phyloP scores from a whole-genome alignment of 768 basidiomycete genomes.

The Panus rudis region DNA sequence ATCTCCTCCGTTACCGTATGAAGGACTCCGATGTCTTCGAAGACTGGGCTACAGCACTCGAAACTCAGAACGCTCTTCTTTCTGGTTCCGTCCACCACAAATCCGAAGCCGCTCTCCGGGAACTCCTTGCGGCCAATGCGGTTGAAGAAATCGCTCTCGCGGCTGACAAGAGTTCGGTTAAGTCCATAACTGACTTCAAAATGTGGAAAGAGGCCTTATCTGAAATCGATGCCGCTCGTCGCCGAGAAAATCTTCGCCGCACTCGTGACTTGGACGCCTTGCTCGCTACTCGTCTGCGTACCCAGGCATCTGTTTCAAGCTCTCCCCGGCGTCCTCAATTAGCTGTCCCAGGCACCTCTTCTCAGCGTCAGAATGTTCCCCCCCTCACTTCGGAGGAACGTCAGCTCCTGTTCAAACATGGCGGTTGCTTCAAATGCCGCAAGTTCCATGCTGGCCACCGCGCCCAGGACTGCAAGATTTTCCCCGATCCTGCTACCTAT shows the following conservation, averaged over 20 bases:
- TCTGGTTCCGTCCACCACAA: not conserved
- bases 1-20: too few species aligned
- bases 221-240: too few species aligned
- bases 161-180: not conserved
- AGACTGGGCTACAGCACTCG: not conserved
- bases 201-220: too few species aligned
- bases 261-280: too few species aligned
- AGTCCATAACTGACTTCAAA: too few species aligned
- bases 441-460: not conserved
- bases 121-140: not conserved
- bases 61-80: slow-evolving; percentile 5
- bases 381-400: too few species aligned
- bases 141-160: not conserved
- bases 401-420: slow-evolving; percentile 4
- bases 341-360: too few species aligned
- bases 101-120: not conserved
- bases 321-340: too few species aligned
- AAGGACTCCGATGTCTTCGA: not conserved
- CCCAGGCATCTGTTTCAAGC: too few species aligned
- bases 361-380: too few species aligned
- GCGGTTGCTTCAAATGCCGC: slow-evolving; percentile 1
- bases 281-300: too few species aligned
- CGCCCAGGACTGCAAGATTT: not conserved
- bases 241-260: too few species aligned
- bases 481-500: not conserved